Conservation (phyloP, 768 basidiomycete genomes). For the Leccinum disarticulatum region DNA sequence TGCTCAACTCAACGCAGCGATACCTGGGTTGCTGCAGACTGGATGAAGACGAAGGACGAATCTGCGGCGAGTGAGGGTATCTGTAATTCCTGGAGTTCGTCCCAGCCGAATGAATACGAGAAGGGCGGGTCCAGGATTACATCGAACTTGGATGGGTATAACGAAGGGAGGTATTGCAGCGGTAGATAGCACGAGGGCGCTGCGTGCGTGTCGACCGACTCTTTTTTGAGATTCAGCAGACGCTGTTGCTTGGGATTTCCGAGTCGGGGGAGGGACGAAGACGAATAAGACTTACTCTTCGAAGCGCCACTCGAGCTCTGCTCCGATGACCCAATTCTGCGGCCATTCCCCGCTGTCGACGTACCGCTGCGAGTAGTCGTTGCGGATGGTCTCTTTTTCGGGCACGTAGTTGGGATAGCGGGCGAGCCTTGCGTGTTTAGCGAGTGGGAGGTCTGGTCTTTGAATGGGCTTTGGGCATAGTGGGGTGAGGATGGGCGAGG, state of each 20-base stretch:
- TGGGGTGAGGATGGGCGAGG: slow-evolving; percentile 46
- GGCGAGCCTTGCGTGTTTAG: slow-evolving; percentile 68
- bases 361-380: slow-evolving; percentile 90
- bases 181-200: slow-evolving; percentile 74
- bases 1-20: no score
- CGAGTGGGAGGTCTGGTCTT: slow-evolving; percentile 56
- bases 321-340: slow-evolving; percentile 90
- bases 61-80: slow-evolving; percentile 83
- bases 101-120: slow-evolving; percentile 84
- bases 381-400: slow-evolving; percentile 95
- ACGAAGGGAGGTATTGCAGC: slow-evolving; percentile 50
- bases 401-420: slow-evolving; percentile 83
- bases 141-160: slow-evolving; percentile 79
- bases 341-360: slow-evolving; percentile 92
- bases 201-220: slow-evolving; percentile 66
- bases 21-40: no score
- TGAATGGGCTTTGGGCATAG: slow-evolving; percentile 37
- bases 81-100: slow-evolving; percentile 77
- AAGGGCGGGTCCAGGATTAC: slow-evolving; percentile 90
- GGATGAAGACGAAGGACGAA: slow-evolving; percentile 87
- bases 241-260: slow-evolving; percentile 84
- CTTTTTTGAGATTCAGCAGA: slow-evolving; percentile 73
- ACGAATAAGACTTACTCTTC: slow-evolving; percentile 70
- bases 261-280: neutral
- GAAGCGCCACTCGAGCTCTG: slow-evolving; percentile 84